Evolutionary conservation across 2,329 filamentous ascomycete species (phyloP).

Genomic region (Hysterium pulicare): DNA sequence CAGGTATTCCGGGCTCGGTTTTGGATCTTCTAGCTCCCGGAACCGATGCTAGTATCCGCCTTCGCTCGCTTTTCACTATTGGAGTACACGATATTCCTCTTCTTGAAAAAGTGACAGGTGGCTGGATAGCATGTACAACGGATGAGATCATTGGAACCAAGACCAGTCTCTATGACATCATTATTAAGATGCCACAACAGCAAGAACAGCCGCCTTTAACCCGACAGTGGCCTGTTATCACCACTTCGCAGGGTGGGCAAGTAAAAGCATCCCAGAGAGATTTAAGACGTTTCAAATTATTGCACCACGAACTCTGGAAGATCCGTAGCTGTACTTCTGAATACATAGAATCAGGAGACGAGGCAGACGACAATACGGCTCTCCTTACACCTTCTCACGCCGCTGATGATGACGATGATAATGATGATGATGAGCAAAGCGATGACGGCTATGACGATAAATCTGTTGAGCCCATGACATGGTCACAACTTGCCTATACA

Average conservation of each 20-base stretch:
- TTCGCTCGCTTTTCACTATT: conserved; percentile 84
- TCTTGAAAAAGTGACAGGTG: conserved; percentile 53
- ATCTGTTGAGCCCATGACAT: conserved; percentile 56
- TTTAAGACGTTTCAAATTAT: conserved; percentile 62
- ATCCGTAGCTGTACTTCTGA: conserved; percentile 18
- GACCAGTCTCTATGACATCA: conserved; percentile 79
- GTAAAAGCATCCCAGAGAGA: conserved; percentile 90
- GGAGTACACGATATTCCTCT: conserved; percentile 90
- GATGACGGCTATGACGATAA: conserved; percentile 35
- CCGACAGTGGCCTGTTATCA: conserved; percentile 74
- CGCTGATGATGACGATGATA: conserved; percentile 19
- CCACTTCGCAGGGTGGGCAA: conserved; percentile 58
- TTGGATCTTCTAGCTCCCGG: conserved; percentile 64
- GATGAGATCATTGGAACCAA: conserved; percentile 91
- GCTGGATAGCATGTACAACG: conserved; percentile 94
- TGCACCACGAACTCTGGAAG: conserved; percentile 34
- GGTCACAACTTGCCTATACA: conserved; percentile 73
- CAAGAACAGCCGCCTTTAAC: conserved; percentile 50
- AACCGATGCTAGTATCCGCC: conserved; percentile 58
- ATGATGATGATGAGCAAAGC: conserved; percentile 29
- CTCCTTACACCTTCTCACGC: conserved; percentile 15
- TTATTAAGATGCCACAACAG: conserved; percentile 74
- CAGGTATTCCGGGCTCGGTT: conserved; percentile 76
- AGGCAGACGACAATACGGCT: conserved; percentile 21
- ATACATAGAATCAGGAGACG: conserved; percentile 16